These are phyloP conservation scores for Bassia scoparia DNA, from an alignment of 148 eudicot genomes.

Conservation along the genomic window DNA sequence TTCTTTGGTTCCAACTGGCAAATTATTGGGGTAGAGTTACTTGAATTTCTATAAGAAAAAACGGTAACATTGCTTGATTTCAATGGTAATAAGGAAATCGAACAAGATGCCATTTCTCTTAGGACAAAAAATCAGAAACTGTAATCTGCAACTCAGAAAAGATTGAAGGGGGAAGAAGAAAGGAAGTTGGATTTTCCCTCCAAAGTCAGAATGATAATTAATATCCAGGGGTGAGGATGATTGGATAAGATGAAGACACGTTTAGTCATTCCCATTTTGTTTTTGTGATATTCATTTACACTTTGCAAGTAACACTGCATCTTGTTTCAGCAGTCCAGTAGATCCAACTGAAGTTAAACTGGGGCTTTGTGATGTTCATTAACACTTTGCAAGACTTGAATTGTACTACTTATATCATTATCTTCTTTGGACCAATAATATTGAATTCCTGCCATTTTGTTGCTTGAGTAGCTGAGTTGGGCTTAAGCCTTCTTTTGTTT, in stretches of 20 bases:
- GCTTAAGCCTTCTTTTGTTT: not conserved
- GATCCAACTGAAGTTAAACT: not conserved
- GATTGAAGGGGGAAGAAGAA: not conserved
- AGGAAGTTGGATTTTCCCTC: not conserved
- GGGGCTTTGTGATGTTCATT: too few species aligned
- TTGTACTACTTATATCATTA: too few species aligned
- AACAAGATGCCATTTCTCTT: conserved; percentile 49
- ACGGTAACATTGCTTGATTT: conserved; percentile 35
- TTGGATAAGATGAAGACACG: conserved; percentile 34
- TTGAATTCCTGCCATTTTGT: too few species aligned
- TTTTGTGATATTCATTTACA: not conserved
- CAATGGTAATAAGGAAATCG: conserved; percentile 44
- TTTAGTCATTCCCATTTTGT: conserved; percentile 5
- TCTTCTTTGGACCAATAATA: not conserved
- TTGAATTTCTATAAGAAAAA: conserved; percentile 24
- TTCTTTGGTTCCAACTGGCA: conserved; percentile 32
- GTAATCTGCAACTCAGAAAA: not conserved
- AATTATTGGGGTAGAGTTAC: conserved; percentile 15
- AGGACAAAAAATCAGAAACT: not conserved
- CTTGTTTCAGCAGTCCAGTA: too few species aligned
- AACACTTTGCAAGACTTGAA: too few species aligned
- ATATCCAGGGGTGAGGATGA: conserved; percentile 18
- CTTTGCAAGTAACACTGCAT: too few species aligned
- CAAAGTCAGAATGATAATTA: conserved; percentile 1
- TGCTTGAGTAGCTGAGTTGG: not conserved